phyloP scores from a whole-genome alignment of 176 grass and related monocot genomes.

The Alopecurus myosuroides region DNA sequence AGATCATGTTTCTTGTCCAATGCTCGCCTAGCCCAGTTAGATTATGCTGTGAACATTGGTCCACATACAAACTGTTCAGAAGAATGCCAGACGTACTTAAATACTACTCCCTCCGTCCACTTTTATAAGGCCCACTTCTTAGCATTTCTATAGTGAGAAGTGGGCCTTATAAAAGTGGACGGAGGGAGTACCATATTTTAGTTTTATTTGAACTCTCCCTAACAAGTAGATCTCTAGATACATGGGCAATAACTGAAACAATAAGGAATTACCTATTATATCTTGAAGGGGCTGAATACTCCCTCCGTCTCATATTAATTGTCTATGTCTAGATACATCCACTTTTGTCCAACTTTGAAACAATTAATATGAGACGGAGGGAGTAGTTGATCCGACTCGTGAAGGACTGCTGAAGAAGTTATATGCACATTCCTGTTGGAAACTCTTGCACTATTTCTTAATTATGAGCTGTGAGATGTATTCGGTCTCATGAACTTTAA shows the following conservation, averaged over 20 bases:
- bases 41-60: not conserved
- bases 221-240: not conserved
- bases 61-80: not conserved
- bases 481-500: not conserved
- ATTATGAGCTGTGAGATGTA: not conserved
- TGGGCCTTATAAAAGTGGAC: too few relatives aligned
- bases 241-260: not conserved
- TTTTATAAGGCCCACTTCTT: too few relatives aligned
- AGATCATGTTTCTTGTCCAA: constrained; percentile 6
- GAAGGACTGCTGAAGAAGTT: not conserved
- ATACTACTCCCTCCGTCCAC: not conserved
- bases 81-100: not conserved
- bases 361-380: too few relatives aligned
- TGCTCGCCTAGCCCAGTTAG: not conserved
- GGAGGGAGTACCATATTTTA: not conserved
- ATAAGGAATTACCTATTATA: not conserved
- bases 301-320: too few relatives aligned
- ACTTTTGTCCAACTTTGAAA: too few relatives aligned
- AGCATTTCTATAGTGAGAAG: too few relatives aligned
- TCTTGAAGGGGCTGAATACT: not conserved
- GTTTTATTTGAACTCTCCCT: not conserved
- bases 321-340: too few relatives aligned
- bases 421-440: not conserved
- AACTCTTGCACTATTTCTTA: constrained; percentile 17
- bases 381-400: not conserved